These are phyloP conservation scores for Dendrobium chrysotoxum DNA, from an alignment of 106 monocot species.

Conservation along the genomic window DNA sequence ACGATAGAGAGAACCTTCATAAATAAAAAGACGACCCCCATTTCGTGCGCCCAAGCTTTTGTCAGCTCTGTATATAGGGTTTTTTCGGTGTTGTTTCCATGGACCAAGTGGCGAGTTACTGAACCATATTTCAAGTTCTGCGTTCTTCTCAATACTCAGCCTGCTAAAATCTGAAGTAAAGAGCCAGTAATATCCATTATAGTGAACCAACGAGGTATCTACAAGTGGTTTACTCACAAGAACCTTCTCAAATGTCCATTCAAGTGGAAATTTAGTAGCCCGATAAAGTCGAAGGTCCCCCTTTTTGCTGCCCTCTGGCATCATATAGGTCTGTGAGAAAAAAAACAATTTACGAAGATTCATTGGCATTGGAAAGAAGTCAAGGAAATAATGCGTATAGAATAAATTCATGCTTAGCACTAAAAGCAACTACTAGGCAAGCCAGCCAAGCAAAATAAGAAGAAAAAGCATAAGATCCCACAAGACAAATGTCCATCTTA, in stretches of 20 bases:
- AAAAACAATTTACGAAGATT: neutral
- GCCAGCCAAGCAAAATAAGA: too few species aligned
- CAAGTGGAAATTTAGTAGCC: constrained; percentile 42
- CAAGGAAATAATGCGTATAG: neutral
- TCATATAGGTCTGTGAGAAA: constrained; percentile 41
- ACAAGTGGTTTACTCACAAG: constrained; percentile 42
- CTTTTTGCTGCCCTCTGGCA: constrained; percentile 55
- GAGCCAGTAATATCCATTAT: constrained; percentile 34
- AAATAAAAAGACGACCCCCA: constrained; percentile 45
- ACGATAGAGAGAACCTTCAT: constrained; percentile 36
- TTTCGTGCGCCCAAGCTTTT: constrained; percentile 51
- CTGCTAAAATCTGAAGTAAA: constrained; percentile 56
- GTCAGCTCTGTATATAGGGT: constrained; percentile 43
- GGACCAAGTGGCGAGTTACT: constrained; percentile 47
- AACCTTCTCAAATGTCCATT: constrained; percentile 53
- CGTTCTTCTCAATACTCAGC: constrained; percentile 39
- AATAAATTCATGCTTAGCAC: too few species aligned
- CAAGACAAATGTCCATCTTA: too few species aligned
- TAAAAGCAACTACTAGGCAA: too few species aligned
- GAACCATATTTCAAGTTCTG: constrained; percentile 62
- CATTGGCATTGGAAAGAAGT: neutral
- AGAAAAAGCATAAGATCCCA: too few species aligned
- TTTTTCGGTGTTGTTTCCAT: constrained; percentile 41
- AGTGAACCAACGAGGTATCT: constrained; percentile 42
- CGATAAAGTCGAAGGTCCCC: constrained; percentile 47